Conservation (phyloP, 345 rosid genomes). For the Salix purpurea region DNA sequence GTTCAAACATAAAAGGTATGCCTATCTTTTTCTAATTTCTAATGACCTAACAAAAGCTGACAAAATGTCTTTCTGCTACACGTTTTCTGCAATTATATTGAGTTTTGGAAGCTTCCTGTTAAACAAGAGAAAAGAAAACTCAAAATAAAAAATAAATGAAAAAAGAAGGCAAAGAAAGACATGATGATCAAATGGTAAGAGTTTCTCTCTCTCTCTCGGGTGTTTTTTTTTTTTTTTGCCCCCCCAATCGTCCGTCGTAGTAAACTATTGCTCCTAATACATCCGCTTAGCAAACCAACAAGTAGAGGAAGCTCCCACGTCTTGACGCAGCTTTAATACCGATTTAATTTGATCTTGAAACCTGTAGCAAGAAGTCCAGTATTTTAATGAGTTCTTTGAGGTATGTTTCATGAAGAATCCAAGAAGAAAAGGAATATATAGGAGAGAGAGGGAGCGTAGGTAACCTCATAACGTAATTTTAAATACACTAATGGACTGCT, state of each 20-base stretch:
- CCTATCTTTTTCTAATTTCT: conserved; percentile 6
- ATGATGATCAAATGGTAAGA: conserved; percentile 10
- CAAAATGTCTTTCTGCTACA: conserved; percentile 16
- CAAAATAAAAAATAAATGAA: conserved; percentile 12
- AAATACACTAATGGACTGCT: not conserved
- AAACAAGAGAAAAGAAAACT: conserved; percentile 12
- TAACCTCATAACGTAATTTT: not conserved
- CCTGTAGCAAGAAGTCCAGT: conserved; percentile 40
- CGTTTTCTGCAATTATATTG: conserved; percentile 17
- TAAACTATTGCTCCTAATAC: conserved; percentile 17
- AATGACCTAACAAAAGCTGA: conserved; percentile 8
- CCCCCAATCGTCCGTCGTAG: conserved; percentile 10
- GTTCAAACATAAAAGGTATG: not conserved
- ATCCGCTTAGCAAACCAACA: conserved; percentile 16
- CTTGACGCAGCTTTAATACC: conserved; percentile 28
- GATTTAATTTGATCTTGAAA: conserved; percentile 65
- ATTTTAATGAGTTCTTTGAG: conserved; percentile 17
- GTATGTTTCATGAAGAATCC: conserved; percentile 20
- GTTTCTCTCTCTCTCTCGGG: not conserved
- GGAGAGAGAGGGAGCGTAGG: conserved; percentile 2
- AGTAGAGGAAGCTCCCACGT: conserved; percentile 26
- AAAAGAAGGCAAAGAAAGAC: conserved; percentile 12
- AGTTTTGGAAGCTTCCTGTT: conserved; percentile 28
- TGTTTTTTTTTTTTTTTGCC: not conserved
- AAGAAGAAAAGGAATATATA: not conserved